phyloP scores from a whole-genome alignment of 2,329 filamentous ascomycete genomes.

The Sclerotinia glacialis region DNA sequence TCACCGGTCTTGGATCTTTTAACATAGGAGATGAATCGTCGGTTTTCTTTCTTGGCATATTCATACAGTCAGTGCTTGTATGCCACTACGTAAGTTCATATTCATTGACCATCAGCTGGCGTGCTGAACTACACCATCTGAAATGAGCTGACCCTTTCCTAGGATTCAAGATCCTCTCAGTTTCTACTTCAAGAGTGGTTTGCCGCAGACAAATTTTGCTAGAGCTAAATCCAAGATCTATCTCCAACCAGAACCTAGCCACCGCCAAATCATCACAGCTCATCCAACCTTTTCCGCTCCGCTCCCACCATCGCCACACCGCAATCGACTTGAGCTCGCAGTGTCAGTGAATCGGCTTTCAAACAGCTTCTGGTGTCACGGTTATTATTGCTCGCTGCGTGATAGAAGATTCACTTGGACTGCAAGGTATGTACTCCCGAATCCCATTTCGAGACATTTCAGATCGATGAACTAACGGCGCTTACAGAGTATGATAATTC shows the following conservation, averaged over 20 bases:
- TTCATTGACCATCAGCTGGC: fast-evolving
- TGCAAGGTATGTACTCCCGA: too few species aligned
- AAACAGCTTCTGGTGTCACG: not conserved
- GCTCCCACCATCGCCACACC: not conserved
- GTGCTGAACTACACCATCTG: too few species aligned
- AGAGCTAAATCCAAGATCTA: not conserved
- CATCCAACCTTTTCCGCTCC: fast-evolving
- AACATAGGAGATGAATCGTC: not conserved
- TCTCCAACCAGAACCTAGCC: too few species aligned
- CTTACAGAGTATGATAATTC: not conserved
- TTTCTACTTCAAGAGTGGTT: not conserved
- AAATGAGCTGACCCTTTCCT: not conserved
- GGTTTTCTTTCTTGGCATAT: not conserved
- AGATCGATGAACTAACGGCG: not conserved
- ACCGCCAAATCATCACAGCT: not conserved
- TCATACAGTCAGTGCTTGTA: not conserved
- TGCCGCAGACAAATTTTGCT: not conserved
- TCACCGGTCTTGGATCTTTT: not conserved
- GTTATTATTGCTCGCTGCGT: not conserved
- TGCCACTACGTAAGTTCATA: fast-evolving
- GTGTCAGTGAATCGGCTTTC: not conserved
- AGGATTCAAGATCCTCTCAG: fast-evolving
- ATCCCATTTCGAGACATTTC: fast-evolving
- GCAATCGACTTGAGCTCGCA: fast-evolving
- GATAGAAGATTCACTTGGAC: too few species aligned